Percentiles rank a stretch among this genome's conserved stretches.
These are phyloP conservation scores for Coemansia sp. DNA, from an alignment of 192 early-diverging fungal genomes.

Conservation along the genomic window DNA sequence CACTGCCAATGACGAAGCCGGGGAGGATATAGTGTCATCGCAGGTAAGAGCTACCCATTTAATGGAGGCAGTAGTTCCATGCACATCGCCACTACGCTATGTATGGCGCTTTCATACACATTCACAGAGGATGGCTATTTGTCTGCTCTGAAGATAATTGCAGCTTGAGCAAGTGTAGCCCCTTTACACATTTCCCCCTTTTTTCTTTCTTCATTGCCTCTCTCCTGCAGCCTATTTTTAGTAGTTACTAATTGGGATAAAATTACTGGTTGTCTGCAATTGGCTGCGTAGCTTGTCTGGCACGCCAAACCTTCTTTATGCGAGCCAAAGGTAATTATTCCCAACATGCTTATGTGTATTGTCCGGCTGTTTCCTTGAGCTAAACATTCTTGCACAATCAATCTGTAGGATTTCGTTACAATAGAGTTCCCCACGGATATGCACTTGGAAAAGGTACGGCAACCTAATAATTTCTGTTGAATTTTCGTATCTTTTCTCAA, in stretches of 20 bases:
- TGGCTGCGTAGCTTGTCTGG: conserved; percentile 11
- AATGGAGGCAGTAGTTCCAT: not conserved
- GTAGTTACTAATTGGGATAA: not conserved
- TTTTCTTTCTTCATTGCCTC: not conserved
- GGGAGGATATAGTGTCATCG: not conserved
- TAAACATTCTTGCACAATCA: not conserved
- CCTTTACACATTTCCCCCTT: not conserved
- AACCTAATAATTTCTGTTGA: too few relatives aligned
- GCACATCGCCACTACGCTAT: not conserved
- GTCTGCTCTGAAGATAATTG: not conserved
- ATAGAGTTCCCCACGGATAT: conserved; percentile 19
- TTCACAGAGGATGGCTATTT: not conserved
- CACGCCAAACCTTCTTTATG: conserved; percentile 4
- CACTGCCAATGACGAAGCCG: not conserved
- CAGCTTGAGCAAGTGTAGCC: not conserved
- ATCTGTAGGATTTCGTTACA: conserved; percentile 14
- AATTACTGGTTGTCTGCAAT: not conserved
- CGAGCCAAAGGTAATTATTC: conserved; percentile 13
- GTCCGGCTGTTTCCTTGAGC: too few relatives aligned
- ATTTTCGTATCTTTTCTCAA: too few relatives aligned
- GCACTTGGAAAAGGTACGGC: conserved; percentile 51
- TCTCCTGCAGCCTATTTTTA: not conserved
- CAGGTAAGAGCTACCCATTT: not conserved
- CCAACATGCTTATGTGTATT: too few relatives aligned
- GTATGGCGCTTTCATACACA: not conserved